Conservation (phyloP, 2,329 filamentous ascomycete species). For the Gremmenia infestans region DNA sequence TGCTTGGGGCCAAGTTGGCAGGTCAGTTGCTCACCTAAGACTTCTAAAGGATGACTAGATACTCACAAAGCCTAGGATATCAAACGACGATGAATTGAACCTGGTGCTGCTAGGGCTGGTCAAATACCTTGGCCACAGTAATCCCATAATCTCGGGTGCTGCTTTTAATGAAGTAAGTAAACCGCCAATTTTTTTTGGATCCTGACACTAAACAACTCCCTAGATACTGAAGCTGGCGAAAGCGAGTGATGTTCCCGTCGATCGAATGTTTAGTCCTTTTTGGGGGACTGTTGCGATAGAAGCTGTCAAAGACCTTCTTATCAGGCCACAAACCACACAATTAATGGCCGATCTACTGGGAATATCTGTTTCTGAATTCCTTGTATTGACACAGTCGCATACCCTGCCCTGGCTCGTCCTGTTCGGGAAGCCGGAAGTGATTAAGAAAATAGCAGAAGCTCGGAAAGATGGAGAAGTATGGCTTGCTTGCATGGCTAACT, state of each 20-base stretch:
- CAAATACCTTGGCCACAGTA: constrained; percentile 80
- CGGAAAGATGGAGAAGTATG: constrained; percentile 63
- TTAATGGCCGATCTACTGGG: constrained; percentile 76
- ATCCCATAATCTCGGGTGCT: constrained; percentile 71
- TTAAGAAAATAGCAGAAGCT: constrained; percentile 75
- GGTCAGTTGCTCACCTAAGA: constrained; percentile 38
- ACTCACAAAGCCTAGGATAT: constrained; percentile 44
- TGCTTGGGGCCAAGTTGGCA: constrained; percentile 79
- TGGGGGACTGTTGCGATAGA: constrained; percentile 82
- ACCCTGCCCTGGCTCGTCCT: constrained; percentile 85
- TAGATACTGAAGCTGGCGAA: constrained; percentile 68
- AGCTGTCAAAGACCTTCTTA: constrained; percentile 74
- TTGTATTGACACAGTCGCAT: constrained; percentile 71
- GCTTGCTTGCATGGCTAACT: constrained; percentile 53
- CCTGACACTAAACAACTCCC: constrained; percentile 4
- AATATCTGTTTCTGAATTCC: constrained; percentile 67
- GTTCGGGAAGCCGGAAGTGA: constrained; percentile 68
- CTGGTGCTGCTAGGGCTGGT: constrained; percentile 78
- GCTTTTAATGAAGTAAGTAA: constrained; percentile 74
- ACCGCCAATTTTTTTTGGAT: not conserved
- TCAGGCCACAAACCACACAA: constrained; percentile 75
- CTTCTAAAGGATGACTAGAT: not conserved
- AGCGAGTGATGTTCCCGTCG: constrained; percentile 54
- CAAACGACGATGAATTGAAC: constrained; percentile 78
- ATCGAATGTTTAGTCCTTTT: constrained; percentile 75